A percentile compares a stretch with the other conserved stretches of the same genome.
Evolutionary conservation across 2,329 filamentous ascomycete species (phyloP).

Genomic region (Cercospora citrullina): DNA sequence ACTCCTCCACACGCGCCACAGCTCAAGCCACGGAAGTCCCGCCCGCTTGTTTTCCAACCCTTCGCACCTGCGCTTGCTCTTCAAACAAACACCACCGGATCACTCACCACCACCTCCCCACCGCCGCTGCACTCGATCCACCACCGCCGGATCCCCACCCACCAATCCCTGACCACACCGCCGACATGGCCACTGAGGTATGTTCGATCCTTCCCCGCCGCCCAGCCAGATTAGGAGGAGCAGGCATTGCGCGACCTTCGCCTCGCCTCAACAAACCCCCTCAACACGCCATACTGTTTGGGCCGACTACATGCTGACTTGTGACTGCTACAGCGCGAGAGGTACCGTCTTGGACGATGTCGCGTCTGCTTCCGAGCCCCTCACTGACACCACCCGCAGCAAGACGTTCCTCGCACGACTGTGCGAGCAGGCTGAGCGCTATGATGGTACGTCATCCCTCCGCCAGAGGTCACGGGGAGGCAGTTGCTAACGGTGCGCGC

Average conservation of each 20-base stretch:
- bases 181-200: constrained; percentile 63
- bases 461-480: constrained; percentile 11
- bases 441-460: constrained; percentile 70
- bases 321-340: constrained; percentile 51
- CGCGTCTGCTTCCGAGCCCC: constrained; percentile 24
- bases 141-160: background rate
- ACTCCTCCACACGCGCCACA: constrained; percentile 3
- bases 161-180: constrained; percentile 12
- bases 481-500: constrained; percentile 31
- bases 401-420: constrained; percentile 99
- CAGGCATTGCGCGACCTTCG: constrained; percentile 31
- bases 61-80: constrained; percentile 9
- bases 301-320: constrained; percentile 38
- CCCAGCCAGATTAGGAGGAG: constrained; percentile 24
- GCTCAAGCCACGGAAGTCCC: constrained; percentile 1
- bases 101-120: background rate
- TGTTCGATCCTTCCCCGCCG: constrained; percentile 44
- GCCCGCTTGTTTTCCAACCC: background rate
- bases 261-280: constrained; percentile 33
- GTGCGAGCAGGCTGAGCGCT: constrained; percentile 99
- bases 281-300: constrained; percentile 34
- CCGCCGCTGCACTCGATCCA: constrained; percentile 1
- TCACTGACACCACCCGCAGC: constrained; percentile 60
- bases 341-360: constrained; percentile 39
- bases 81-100: background rate